These are phyloP conservation scores for Kurtzmaniella quercitrusa DNA, from an alignment of 1,139 yeast genomes.

Conservation along the genomic window DNA sequence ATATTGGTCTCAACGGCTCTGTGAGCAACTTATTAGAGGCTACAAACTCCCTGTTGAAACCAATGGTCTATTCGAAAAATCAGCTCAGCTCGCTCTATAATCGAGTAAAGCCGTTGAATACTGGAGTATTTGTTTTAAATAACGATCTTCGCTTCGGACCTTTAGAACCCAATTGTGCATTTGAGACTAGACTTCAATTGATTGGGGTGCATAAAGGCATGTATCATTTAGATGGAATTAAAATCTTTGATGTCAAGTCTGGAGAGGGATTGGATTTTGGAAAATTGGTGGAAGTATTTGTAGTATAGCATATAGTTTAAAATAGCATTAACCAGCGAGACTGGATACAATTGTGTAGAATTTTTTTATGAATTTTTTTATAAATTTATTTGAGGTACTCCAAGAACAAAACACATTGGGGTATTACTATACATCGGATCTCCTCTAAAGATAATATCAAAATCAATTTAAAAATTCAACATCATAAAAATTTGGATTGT, in stretches of 20 bases:
- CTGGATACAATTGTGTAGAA: neutral
- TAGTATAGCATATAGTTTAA: conserved; percentile 22
- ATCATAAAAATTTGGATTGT: too few species aligned
- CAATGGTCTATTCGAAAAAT: conserved; percentile 18
- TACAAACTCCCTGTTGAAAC: conserved; percentile 1
- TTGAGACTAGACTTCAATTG: conserved; percentile 58
- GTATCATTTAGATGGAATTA: conserved; percentile 60
- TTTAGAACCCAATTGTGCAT: conserved; percentile 58
- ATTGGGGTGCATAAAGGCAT: conserved; percentile 66
- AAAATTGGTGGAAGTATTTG: conserved; percentile 65
- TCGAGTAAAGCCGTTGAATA: conserved; percentile 29
- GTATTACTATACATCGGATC: too few species aligned
- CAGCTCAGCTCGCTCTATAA: conserved; percentile 33
- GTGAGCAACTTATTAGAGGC: neutral
- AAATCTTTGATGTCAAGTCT: conserved; percentile 55
- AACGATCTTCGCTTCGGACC: conserved; percentile 67
- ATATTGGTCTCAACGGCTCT: conserved; percentile 12
- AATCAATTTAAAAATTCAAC: too few species aligned
- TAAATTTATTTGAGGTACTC: too few species aligned
- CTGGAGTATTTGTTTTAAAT: conserved; percentile 56
- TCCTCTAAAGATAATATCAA: too few species aligned
- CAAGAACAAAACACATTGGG: too few species aligned
- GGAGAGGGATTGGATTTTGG: conserved; percentile 78
- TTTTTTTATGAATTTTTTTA: too few species aligned
- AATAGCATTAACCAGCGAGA: neutral